Evolutionary conservation across 108 stramenopile genomes (phyloP).

Genomic region (Nannochloropsis salina): DNA sequence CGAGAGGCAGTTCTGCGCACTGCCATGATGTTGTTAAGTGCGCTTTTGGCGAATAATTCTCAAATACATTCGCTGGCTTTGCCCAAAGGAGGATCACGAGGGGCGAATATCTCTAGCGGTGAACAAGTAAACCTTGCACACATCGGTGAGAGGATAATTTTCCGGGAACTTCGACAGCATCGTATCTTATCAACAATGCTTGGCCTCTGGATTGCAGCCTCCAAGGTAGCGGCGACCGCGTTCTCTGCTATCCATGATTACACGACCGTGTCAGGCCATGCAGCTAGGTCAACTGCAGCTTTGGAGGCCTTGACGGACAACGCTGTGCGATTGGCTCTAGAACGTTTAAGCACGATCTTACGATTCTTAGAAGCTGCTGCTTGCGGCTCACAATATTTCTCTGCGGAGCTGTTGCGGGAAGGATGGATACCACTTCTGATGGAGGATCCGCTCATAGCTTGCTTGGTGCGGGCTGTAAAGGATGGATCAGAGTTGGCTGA

Average conservation of each 20-base stretch:
- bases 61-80: background rate
- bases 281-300: background rate
- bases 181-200: background rate
- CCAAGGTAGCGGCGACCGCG: background rate
- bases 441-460: background rate
- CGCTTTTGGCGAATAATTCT: background rate
- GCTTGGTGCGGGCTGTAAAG: slow-evolving; percentile 6
- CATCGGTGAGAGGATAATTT: background rate
- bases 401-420: background rate
- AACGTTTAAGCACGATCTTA: background rate
- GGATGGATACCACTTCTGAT: background rate
- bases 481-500: background rate
- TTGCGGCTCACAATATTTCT: background rate
- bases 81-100: background rate
- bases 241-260: background rate
- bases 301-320: background rate
- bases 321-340: background rate
- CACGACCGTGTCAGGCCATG: slow-evolving; percentile 11
- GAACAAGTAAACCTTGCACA: no score
- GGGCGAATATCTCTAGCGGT: no score
- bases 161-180: background rate
- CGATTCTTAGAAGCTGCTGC: slow-evolving; percentile 16
- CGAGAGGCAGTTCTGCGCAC: background rate
- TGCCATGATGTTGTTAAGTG: background rate
- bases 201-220: background rate